A percentile compares a stretch with the other conserved stretches of the same genome.
Evolutionary conservation across 495 filamentous ascomycete species (phyloP).

Genomic region (Tuber calosporum): DNA sequence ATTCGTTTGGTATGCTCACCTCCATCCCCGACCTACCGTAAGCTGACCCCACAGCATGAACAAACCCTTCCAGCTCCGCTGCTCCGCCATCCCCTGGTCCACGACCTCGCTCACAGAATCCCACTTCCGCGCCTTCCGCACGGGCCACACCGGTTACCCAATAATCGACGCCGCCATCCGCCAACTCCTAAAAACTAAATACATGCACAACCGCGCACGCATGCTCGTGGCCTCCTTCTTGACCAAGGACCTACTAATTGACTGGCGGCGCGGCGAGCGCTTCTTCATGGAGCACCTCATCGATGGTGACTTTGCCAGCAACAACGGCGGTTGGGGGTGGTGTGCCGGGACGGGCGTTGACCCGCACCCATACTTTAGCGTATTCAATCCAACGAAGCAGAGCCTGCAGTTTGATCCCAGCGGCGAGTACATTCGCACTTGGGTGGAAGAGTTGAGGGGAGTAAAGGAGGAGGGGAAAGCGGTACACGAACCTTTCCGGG

Average conservation of each 20-base stretch:
- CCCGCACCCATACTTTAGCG: slow-evolving; percentile 84
- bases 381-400: slow-evolving; percentile 83
- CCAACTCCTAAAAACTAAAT: slow-evolving; percentile 62
- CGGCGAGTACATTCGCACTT: slow-evolving; percentile 63
- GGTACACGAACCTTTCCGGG: slow-evolving; percentile 71
- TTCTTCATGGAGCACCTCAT: slow-evolving; percentile 86
- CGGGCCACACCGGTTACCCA: slow-evolving; percentile 73
- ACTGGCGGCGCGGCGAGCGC: slow-evolving; percentile 84
- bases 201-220: slow-evolving; percentile 84
- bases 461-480: slow-evolving; percentile 51
- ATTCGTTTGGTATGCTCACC: slow-evolving; percentile 62
- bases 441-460: slow-evolving; percentile 61
- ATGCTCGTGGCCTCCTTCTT: slow-evolving; percentile 88
- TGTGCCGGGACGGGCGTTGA: slow-evolving; percentile 73
- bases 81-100: slow-evolving; percentile 70
- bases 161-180: slow-evolving; percentile 93
- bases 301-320: slow-evolving; percentile 87
- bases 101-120: slow-evolving; percentile 9
- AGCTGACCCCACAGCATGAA: slow-evolving; percentile 59
- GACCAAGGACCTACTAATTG: slow-evolving; percentile 74
- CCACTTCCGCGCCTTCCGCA: slow-evolving; percentile 65
- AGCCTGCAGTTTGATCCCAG: slow-evolving; percentile 72
- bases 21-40: not conserved
- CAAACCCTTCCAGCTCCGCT: slow-evolving; percentile 86
- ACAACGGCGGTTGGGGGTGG: slow-evolving; percentile 92